Evolutionary conservation across 345 rosid genomes (phyloP), one percentile per base, ranked within the genome.

Genomic region (Kernera saxatilis): DNA sequence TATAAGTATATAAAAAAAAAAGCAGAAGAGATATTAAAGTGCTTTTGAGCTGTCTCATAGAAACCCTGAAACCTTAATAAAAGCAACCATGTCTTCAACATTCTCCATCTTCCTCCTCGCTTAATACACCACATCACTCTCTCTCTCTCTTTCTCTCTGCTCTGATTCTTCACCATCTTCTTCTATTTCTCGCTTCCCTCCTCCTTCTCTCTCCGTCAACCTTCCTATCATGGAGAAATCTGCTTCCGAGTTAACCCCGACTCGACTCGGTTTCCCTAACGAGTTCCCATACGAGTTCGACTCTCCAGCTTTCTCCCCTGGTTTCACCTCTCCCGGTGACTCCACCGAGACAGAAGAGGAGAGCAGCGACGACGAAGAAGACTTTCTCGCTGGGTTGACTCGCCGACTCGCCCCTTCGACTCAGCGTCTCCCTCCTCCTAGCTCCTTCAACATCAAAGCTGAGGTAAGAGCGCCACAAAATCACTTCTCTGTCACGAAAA

Each of bases 211-310:
- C 56, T 60, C 56, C 6, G 13, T 49, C 14, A 41, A 48, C 14
- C 59, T 26, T 6, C 67, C 77, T 1, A 1, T 3, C 59, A 55
- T 76, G 79, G 71, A 39, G 8, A 70, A 51, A 19, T 0, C 57
- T 5, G 30, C 29, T 3, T 11, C 52, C 11, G 78, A 71, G 67
- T 43, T 46, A 67, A 32, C 66, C 6, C 65, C 82, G 23, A 58
- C 66, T 18, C 79, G 66, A 55, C 71, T 76, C 61, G 71, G 54
- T 69, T 83, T 87, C 60, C 88, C 93, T 0, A 64, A 61, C 13
- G 92, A 91, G 78, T 81, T 90, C 50, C 96, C 93, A 8, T 87
- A 77, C 76, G 92, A 86, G 72, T 77, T 87, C 14, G 89, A 83
- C 52, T 83, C 79, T 8, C 71, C 75, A 0, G 41, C 37, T 41